These are phyloP conservation scores for Metarhizium sp. DNA, from an alignment of 2,329 filamentous ascomycete species.

Conservation along the genomic window DNA sequence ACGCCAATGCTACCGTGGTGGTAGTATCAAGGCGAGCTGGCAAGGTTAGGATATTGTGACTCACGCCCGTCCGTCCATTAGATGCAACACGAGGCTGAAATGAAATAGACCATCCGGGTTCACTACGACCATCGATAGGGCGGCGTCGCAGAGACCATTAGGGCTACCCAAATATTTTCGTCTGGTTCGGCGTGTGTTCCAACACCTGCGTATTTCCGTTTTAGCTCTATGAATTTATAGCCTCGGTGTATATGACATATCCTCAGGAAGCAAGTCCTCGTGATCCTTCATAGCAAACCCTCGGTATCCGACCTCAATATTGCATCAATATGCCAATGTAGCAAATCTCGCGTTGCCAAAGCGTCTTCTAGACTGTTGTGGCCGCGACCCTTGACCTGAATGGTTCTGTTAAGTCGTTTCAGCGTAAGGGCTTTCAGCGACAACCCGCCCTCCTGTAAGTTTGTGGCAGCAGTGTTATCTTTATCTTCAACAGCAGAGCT, in stretches of 20 bases:
- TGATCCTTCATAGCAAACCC: background rate
- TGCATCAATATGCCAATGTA: slow-evolving; percentile 25
- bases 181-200: background rate
- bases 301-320: background rate
- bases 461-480: background rate
- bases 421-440: slow-evolving; percentile 30
- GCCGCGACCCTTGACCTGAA: slow-evolving; percentile 25
- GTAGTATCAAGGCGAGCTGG: background rate
- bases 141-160: background rate
- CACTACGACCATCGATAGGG: background rate
- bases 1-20: background rate
- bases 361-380: slow-evolving; percentile 38
- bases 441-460: slow-evolving; percentile 13
- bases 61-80: too few species aligned
- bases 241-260: background rate
- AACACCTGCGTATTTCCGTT: background rate
- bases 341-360: slow-evolving; percentile 30
- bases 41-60: too few species aligned
- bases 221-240: background rate
- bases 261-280: background rate
- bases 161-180: background rate
- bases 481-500: background rate
- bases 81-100: background rate
- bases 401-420: slow-evolving; percentile 26
- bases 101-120: background rate